Evolutionary conservation across 148 eudicot species (phyloP).

Genomic region (Chenopodium berlandieri): DNA sequence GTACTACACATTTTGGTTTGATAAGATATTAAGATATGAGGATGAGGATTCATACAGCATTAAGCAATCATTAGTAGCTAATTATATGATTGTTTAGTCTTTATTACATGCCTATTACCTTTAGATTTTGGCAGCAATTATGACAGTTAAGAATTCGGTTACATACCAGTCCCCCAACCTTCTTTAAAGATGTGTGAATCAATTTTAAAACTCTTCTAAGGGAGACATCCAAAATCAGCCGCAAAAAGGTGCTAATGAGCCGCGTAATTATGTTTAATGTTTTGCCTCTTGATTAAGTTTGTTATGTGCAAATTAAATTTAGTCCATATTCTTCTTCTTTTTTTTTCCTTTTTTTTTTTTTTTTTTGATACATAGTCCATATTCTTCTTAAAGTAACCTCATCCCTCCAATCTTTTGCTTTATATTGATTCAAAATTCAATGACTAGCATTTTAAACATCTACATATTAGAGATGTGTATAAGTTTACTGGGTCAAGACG

Average conservation of each 20-base stretch:
- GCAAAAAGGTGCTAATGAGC: not conserved
- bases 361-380: not conserved
- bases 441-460: no score
- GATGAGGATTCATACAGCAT: not conserved
- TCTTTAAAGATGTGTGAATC: not conserved
- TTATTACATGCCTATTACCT: not conserved
- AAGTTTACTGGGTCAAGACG: no score
- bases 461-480: no score
- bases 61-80: not conserved
- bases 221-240: not conserved
- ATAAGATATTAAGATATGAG: not conserved
- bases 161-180: not conserved
- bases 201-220: not conserved
- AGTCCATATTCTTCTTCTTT: not conserved
- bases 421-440: no score
- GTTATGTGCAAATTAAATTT: not conserved
- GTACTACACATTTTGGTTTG: no score
- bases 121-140: not conserved
- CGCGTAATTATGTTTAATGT: not conserved
- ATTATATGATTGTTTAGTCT: not conserved
- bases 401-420: no score
- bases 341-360: no score
- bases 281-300: not conserved
- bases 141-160: not conserved
- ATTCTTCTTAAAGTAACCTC: no score